phyloP scores from a whole-genome alignment of 2,329 filamentous ascomycete species.

The Diaporthe citri region DNA sequence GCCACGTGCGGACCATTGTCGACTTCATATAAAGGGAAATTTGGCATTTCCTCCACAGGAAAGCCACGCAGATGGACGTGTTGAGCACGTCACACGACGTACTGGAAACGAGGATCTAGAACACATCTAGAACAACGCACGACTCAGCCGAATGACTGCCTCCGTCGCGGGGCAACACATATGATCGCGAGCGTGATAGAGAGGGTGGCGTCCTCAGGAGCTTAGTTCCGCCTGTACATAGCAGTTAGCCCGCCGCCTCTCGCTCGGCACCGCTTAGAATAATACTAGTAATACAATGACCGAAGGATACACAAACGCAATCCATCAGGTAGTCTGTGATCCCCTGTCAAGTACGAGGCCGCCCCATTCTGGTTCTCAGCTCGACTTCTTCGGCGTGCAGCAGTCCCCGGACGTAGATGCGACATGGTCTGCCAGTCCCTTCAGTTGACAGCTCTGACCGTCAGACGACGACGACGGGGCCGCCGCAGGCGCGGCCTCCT shows the following conservation, averaged over 20 bases:
- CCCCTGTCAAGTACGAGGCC: not conserved
- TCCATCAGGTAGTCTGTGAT: not conserved
- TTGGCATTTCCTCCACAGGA: not conserved
- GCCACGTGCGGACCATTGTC: not conserved
- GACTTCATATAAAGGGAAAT: not conserved
- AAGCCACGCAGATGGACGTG: not conserved
- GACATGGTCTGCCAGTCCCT: conserved; percentile 61
- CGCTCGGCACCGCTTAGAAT: conserved; percentile 37
- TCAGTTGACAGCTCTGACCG: conserved; percentile 51
- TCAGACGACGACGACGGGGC: not conserved
- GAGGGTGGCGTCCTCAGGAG: conserved; percentile 33
- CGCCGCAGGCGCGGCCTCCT: conserved; percentile 36
- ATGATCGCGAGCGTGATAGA: conserved; percentile 23
- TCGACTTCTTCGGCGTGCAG: conserved; percentile 59
- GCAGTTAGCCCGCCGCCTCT: conserved; percentile 17
- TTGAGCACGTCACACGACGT: conserved; percentile 17
- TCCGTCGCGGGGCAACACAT: not conserved
- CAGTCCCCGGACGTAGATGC: conserved; percentile 64
- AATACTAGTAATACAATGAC: conserved; percentile 41
- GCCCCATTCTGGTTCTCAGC: not conserved
- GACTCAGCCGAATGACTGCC: conserved; percentile 11
- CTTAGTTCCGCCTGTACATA: conserved; percentile 33
- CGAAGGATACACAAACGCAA: conserved; percentile 12
- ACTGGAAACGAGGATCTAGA: conserved; percentile 13
- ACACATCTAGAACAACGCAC: conserved; percentile 4